Base-by-base conservation (phyloP, 495 filamentous ascomycete genomes). In the Baudoinia panamericana region DNA sequence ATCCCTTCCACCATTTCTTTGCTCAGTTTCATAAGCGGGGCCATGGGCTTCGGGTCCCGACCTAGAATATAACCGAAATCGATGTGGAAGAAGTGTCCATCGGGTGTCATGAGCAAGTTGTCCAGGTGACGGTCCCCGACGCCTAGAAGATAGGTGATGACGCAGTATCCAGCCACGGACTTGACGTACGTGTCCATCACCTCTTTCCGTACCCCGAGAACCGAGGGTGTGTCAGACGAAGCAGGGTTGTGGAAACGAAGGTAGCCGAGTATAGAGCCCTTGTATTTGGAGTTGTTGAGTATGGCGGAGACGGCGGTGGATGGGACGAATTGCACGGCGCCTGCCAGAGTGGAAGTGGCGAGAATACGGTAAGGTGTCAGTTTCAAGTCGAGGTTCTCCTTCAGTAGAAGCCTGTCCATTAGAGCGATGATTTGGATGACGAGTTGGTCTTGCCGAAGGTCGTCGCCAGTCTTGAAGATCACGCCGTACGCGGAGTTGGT, bases 1-100 rank as follows among this genome's bases (percentile, higher is more conserved):
- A 99, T 95, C 38, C 86, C 88, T 52, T 96, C 90, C 11, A 95
- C 81, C 90, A 99, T 99, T 55, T 99, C 90, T 52, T 85, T 84
- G 61, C 81, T 84, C 16, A 99, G 73, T 53, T 99, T 99, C 78
- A 99, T 93, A 45, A 82, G 76, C 0, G 90, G 90, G 2, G 90
- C 86, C 54, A 96, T 95, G 2, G 90, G 90, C 51, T 99, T 99
- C 1, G 90, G 90, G 52, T 99, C 90, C 15, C 90, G 84, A 24
- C 90, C 90, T 7, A 99, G 79, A 46, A 99, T 96, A 63, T 87
- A 99, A 24, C 92, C 88, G 50, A 99, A 96, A 54, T 96, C 90
- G 22, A 83, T 84, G 59, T 99, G 90, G 72, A 99, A 96, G 65
- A 99, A 99, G 56, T 88, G 83, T 4, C 82, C 90, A 51, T 84